Base-by-base conservation (phyloP, 495 filamentous ascomycete genomes). In the Penicillium canescens region DNA sequence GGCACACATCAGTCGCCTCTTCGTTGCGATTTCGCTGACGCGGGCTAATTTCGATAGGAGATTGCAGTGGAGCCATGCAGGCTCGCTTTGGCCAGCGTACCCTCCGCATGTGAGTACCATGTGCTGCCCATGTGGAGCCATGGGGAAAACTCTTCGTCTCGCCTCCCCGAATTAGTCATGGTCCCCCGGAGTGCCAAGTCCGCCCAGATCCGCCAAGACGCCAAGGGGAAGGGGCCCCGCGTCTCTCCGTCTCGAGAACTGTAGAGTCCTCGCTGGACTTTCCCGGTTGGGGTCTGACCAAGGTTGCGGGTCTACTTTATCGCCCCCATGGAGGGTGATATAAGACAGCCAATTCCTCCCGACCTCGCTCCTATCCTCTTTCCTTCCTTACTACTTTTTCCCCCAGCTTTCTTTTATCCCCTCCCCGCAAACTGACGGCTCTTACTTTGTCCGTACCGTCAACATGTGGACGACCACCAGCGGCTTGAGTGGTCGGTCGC, bases 401-500 rank as follows among this genome's bases (percentile, higher is more conserved):
- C 36, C 40, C 23, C 20, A 36, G 34, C 34, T 44, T 40, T 21
- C 11, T 26, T 44, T 46, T 61, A 26, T 2, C 39, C 18, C 43
- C 39, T 28, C 42, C 31, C 46, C 47, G 12, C 28, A 41, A n/a
- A 28, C 14, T 48, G 52, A 48, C 52, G 52, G 55, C 31, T 58
- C 9, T 48, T 50, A 39, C 36, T 39, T 47, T 53, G 23, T 24
- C 41, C 28, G 46, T 49, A 57, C 59, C 46, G 43, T 45, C 59
- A 65, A 58, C 37, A 65, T 65, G 61, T 65, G 61, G 61, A 65
- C 61, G 36, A 56, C 55, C 20, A 61, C 51, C 20, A 36, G 37
- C 34, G 61, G 61, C 43, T 41, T 61, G 26, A 45, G 28, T 18
- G 61, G 61, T 35, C 55, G 56, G 31, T 10, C 47, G 34, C 61